phyloP scores from a whole-genome alignment of 2,329 filamentous ascomycete genomes.

The Arthrobotrys entomopaga region DNA sequence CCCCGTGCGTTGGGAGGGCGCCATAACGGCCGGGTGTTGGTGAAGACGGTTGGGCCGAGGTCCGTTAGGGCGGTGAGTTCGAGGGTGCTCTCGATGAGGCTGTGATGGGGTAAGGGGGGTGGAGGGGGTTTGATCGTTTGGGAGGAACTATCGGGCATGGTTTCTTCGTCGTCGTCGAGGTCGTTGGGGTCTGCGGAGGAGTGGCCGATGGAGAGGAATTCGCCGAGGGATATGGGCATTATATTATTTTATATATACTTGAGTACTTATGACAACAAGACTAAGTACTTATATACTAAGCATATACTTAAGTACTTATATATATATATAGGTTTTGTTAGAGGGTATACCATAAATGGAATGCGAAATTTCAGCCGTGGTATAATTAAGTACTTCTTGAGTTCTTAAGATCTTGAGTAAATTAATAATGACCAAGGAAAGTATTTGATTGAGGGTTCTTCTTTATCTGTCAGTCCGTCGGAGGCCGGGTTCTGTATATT shows the following conservation, averaged over 20 bases:
- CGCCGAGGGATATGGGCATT: constrained; percentile 49
- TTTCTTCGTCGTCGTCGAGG: constrained; percentile 10
- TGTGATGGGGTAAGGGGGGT: constrained; percentile 42
- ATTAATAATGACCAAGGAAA: too few relatives aligned
- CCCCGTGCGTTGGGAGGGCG: constrained; percentile 81
- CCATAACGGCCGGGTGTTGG: constrained; percentile 91
- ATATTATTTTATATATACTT: constrained; percentile 19
- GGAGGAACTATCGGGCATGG: constrained; percentile 53
- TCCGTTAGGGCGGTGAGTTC: constrained; percentile 56
- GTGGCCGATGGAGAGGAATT: constrained; percentile 51
- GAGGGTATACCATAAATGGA: background rate
- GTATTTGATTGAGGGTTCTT: too few relatives aligned
- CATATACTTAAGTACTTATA: too few relatives aligned
- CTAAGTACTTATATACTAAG: background rate
- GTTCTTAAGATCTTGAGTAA: too few relatives aligned
- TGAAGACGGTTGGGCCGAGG: constrained; percentile 77
- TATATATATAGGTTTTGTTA: background rate
- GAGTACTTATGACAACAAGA: background rate
- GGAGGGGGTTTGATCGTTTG: constrained; percentile 51
- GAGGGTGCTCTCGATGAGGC: constrained; percentile 58
- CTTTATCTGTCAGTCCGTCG: too few relatives aligned
- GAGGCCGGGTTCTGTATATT: too few relatives aligned
- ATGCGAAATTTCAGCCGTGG: too few relatives aligned
- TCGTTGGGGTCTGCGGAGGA: constrained; percentile 45
- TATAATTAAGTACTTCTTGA: too few relatives aligned